A percentile compares a stretch with the other conserved stretches of the same genome.
Evolutionary conservation across 192 early-diverging fungal genomes (phyloP).

Genomic region (Backusella tarrabulga): DNA sequence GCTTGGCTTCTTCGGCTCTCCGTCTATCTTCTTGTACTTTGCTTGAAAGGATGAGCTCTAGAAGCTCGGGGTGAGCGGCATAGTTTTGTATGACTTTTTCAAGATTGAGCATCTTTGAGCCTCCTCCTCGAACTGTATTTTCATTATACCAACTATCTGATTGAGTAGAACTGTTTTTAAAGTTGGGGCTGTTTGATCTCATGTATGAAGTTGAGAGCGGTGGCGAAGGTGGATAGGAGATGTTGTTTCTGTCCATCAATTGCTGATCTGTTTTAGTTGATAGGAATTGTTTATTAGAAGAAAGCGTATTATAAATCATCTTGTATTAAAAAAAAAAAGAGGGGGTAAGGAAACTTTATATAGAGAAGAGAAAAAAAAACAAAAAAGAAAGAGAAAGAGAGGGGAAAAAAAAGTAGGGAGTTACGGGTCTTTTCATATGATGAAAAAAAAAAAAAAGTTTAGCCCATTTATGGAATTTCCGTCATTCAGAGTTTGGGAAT

Average conservation of each 20-base stretch:
- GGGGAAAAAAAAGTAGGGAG: conserved; percentile 10
- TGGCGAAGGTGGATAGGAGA: conserved; percentile 12
- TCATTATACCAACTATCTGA: neutral
- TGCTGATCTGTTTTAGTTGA: neutral
- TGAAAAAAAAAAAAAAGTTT: neutral
- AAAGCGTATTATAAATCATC: neutral
- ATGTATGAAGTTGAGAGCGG: neutral
- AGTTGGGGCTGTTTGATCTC: neutral
- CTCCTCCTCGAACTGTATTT: neutral
- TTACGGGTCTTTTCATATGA: conserved; percentile 14
- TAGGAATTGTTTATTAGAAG: neutral
- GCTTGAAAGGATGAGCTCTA: conserved; percentile 47
- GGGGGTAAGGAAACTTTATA: neutral
- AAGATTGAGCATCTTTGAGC: conserved; percentile 31
- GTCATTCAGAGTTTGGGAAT: conserved; percentile 1
- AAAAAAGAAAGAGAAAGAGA: neutral
- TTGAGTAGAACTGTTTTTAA: neutral
- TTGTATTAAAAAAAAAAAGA: neutral
- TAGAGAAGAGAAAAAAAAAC: neutral
- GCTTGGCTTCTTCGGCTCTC: conserved; percentile 48
- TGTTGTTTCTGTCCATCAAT: neutral
- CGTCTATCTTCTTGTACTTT: conserved; percentile 54
- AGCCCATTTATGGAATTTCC: neutral
- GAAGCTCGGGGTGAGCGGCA: conserved; percentile 43
- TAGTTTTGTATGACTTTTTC: conserved; percentile 47